Base-by-base conservation (phyloP, 1,284 basidiomycete genomes). In the Moesziomyces antarcticus region DNA sequence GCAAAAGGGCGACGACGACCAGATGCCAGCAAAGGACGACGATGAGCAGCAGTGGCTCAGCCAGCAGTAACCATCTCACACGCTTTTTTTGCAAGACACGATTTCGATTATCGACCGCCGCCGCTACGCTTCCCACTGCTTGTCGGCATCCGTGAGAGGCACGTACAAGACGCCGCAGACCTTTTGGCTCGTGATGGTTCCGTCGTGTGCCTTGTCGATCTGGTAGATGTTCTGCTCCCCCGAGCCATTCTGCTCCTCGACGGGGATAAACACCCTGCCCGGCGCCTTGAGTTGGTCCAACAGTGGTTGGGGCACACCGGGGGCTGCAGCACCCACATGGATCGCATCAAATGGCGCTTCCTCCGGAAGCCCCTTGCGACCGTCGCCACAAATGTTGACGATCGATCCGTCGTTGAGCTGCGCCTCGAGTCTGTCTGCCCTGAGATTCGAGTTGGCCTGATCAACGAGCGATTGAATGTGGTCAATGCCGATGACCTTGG, bases 211-310 rank as follows among this genome's bases (percentile, higher is more conserved):
- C 84, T 97, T 76, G 52, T 81, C 79, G 30, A 82, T 61, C 42
- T 81, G 77, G 37, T 63, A 75, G 27, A 82, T 77, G 35, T 77
- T 62, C 53, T 68, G 70, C 49, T 78, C 63, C 2, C 56, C 56
- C 1, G 42, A 33, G 3, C 62, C 65, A 22, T 52, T 54, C 7
- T 55, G 41, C 30, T 87, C 88, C 6, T 93, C 94, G 8, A 98
- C 91, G 1, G 95, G 95, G 54, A 97, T 92, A 85, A 97, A 96
- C 91, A 97, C 93, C 51, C 93, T 87, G 2, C 96, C 96, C 0
- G 93, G 93, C 2, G 85, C 84, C 14, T 91, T 91, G 5, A 98
- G 90, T 70, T 87, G 87, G 16, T 93, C 89, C 25, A 98, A 83
- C 0, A 98, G 88, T 0, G 88, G 83, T 37, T 89, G 83, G 0